Percentiles rank a stretch among this genome's conserved stretches.
phyloP scores from a whole-genome alignment of 108 stramenopile genomes.

The Parmales sp. region DNA sequence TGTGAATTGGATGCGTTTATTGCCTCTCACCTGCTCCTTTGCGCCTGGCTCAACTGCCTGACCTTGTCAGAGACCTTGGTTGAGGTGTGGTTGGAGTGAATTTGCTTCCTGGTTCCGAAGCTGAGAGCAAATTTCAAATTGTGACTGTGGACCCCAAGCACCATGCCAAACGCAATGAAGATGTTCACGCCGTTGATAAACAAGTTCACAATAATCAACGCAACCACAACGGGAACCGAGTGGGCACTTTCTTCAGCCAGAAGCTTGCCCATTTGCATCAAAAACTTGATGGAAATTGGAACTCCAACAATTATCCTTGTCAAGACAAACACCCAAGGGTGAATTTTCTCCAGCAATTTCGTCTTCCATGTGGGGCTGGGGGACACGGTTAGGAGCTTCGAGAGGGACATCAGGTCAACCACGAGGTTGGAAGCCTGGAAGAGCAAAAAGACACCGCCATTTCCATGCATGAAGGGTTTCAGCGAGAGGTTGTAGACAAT shows the following conservation, averaged over 20 bases:
- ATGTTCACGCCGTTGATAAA: background rate
- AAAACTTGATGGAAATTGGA: background rate
- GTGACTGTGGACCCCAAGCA: background rate
- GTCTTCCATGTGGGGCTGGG: background rate
- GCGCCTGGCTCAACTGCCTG: no score
- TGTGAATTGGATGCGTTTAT: no score
- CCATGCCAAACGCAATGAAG: background rate
- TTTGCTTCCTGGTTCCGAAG: no score
- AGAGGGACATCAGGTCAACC: background rate
- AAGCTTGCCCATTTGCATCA: background rate
- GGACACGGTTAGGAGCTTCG: background rate
- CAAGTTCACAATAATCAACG: background rate
- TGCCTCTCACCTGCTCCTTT: no score
- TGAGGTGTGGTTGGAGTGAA: no score
- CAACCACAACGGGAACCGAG: background rate
- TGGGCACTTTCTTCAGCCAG: background rate
- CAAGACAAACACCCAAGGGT: slow-evolving; percentile 3
- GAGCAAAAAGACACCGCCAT: background rate
- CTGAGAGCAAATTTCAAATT: no score
- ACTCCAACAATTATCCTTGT: background rate
- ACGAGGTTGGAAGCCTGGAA: slow-evolving; percentile 9
- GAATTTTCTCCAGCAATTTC: slow-evolving; percentile 3
- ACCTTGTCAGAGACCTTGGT: no score
- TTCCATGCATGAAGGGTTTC: slow-evolving; percentile 3
- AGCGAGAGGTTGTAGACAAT: background rate